A percentile compares a stretch with the other conserved stretches of the same genome.
These are phyloP conservation scores for Sanghuangporus baumii DNA, from an alignment of 1,284 basidiomycete genomes.

Conservation along the genomic window DNA sequence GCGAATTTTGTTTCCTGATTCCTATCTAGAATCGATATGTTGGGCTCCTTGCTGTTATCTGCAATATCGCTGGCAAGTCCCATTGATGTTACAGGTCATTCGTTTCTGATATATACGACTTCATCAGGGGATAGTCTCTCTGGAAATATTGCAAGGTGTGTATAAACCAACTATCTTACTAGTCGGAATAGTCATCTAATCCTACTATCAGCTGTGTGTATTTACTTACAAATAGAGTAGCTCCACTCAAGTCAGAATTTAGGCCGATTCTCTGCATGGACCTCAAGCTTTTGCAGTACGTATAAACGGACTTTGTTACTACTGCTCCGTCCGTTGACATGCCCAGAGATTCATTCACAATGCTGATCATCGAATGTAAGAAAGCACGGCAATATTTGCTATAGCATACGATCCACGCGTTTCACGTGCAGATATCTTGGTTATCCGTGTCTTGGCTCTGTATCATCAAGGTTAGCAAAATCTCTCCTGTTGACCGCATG, in stretches of 20 bases:
- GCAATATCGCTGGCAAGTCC: neutral
- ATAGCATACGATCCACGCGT: neutral
- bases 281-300: neutral
- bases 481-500: neutral
- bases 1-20: neutral
- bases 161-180: neutral
- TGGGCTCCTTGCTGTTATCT: neutral
- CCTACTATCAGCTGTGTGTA: neutral
- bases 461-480: constrained; percentile 3
- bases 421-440: constrained; percentile 1
- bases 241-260: neutral
- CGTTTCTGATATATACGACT: neutral
- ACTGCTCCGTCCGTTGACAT: neutral
- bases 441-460: constrained; percentile 6
- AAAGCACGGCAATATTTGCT: neutral
- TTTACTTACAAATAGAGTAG: neutral
- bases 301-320: neutral
- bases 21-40: neutral
- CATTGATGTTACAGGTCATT: neutral
- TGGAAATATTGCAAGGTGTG: neutral
- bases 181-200: neutral
- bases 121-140: neutral
- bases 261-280: neutral
- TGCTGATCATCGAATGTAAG: neutral
- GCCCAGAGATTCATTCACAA: neutral